Evolutionary conservation across 2,329 filamentous ascomycete genomes (phyloP).

Genomic region (Pyrenophora tritici-repentis): DNA sequence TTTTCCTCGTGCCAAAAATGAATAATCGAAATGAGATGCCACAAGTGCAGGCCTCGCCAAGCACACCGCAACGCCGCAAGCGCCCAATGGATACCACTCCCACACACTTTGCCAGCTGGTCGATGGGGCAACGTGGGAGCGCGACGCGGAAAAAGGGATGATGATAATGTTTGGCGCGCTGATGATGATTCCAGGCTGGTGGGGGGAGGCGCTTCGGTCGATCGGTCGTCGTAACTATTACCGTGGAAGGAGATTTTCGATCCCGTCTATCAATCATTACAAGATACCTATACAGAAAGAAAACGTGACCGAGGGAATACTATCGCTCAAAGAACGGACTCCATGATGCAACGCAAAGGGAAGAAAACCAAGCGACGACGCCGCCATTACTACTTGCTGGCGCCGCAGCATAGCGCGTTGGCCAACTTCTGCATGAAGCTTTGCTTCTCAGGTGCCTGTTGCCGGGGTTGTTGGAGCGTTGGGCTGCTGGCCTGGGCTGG

Average conservation of each 20-base stretch:
- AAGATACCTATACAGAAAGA: slow-evolving; percentile 49
- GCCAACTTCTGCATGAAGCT: slow-evolving; percentile 89
- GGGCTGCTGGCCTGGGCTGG: slow-evolving; percentile 53
- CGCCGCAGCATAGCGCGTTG: slow-evolving; percentile 85
- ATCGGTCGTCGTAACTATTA: slow-evolving; percentile 43
- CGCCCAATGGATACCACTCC: slow-evolving; percentile 32
- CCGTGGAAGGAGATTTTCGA: slow-evolving; percentile 43
- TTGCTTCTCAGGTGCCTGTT: slow-evolving; percentile 67
- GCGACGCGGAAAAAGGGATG: slow-evolving; percentile 31
- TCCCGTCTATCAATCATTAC: slow-evolving; percentile 50
- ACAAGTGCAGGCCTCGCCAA: slow-evolving; percentile 26
- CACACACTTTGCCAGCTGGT: slow-evolving; percentile 26
- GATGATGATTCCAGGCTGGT: slow-evolving; percentile 36
- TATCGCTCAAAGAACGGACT: slow-evolving; percentile 43
- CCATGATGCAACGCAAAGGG: slow-evolving; percentile 41
- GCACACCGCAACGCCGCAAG: slow-evolving; percentile 33
- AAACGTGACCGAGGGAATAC: slow-evolving; percentile 35
- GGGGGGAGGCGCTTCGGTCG: slow-evolving; percentile 26
- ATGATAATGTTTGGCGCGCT: slow-evolving; percentile 16
- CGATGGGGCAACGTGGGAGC: slow-evolving; percentile 25
- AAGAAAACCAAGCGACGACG: slow-evolving; percentile 23
- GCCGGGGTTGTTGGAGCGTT: slow-evolving; percentile 59
- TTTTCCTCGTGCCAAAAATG: slow-evolving; percentile 34
- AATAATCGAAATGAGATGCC: slow-evolving; percentile 33
- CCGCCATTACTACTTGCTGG: slow-evolving; percentile 35